These are phyloP conservation scores for Gorgonomyces haynaldii DNA, from an alignment of 192 early-diverging fungal genomes.

Conservation along the genomic window DNA sequence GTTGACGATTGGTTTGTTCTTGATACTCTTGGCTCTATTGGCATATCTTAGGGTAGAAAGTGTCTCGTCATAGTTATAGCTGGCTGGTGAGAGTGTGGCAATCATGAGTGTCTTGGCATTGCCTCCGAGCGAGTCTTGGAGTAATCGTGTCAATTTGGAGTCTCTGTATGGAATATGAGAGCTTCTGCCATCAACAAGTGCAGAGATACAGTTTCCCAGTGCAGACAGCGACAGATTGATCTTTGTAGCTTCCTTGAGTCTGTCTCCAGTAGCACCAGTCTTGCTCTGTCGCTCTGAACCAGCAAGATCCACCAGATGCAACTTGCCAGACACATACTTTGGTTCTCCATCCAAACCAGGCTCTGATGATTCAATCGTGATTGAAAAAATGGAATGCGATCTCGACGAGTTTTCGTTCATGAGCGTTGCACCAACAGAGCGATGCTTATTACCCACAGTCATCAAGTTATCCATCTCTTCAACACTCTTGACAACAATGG, in stretches of 20 bases:
- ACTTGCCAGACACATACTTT: constrained; percentile 42
- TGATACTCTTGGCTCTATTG: constrained; percentile 55
- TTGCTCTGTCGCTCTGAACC: constrained; percentile 50
- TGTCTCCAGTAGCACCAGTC: constrained; percentile 49
- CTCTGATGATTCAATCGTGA: constrained; percentile 46
- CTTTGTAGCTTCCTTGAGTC: constrained; percentile 54
- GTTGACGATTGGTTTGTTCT: constrained; percentile 54
- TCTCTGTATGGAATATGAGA: constrained; percentile 52
- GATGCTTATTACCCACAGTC: constrained; percentile 39
- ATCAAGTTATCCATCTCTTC: constrained; percentile 47
- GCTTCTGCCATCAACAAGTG: constrained; percentile 50
- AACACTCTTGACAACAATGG: constrained; percentile 43
- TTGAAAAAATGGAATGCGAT: constrained; percentile 54
- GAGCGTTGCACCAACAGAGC: constrained; percentile 51
- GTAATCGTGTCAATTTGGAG: constrained; percentile 48
- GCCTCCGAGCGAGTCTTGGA: constrained; percentile 55
- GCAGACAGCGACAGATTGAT: constrained; percentile 52
- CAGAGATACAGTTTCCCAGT: constrained; percentile 53
- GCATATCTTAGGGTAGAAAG: constrained; percentile 48
- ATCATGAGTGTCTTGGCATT: constrained; percentile 60
- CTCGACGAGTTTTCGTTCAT: constrained; percentile 51
- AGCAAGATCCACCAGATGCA: constrained; percentile 53
- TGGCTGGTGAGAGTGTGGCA: constrained; percentile 46
- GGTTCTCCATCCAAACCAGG: constrained; percentile 33
- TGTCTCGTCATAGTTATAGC: constrained; percentile 54